Base-by-base conservation (phyloP, 2,329 filamentous ascomycete genomes). In the Tolypocladium tundrense region DNA sequence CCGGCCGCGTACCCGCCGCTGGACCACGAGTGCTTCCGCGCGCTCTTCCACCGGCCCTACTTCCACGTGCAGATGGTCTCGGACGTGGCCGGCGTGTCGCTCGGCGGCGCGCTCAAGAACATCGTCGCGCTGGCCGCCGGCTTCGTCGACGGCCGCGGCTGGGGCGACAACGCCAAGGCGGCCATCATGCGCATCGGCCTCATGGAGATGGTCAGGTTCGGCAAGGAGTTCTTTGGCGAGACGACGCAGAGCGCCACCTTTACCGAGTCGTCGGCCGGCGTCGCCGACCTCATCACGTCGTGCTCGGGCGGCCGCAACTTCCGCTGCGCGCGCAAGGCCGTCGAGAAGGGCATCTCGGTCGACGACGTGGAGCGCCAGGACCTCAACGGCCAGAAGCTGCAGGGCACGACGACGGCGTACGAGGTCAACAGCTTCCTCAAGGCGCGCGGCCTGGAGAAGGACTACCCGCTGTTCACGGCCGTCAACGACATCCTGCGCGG, bases 121-220 rank as follows among this genome's bases (percentile, higher is more conserved):
- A 88, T 99, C 63, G 90, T 99, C 57, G 94, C 94, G 6, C 78
- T 99, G 21, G 93, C 91, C 6, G 92, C 94, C 39, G 94, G 94
- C 59, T 99, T 96, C 73, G 91, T 97, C 51, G 91, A 96, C 63
- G 94, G 94, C 41, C 84, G 93, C 61, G 93, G 93, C 63, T 99
- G 94, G 93, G 94, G 94, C 68, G 92, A 97, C 78, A 99, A 97
- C 66, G 93, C 93, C 64, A 97, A 99, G 78, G 91, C 94, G n/a
- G 94, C 94, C 52, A 87, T 99, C 60, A 97, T 99, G 91, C 89
- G 94, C 48, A 88, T 97, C 24, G 94, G 94, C 9, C 84, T 99
- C 52, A 81, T 97, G 66, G 94, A 99, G 76, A 96, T 97, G 88
- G 91, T 97, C 68, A 88, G 89, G 70, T 99, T 99, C 65, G 93